Evolutionary conservation across 352 stramenopile species (phyloP), one percentile per base, ranked within the genome.

Genomic region (Globisporangium spiculum): DNA sequence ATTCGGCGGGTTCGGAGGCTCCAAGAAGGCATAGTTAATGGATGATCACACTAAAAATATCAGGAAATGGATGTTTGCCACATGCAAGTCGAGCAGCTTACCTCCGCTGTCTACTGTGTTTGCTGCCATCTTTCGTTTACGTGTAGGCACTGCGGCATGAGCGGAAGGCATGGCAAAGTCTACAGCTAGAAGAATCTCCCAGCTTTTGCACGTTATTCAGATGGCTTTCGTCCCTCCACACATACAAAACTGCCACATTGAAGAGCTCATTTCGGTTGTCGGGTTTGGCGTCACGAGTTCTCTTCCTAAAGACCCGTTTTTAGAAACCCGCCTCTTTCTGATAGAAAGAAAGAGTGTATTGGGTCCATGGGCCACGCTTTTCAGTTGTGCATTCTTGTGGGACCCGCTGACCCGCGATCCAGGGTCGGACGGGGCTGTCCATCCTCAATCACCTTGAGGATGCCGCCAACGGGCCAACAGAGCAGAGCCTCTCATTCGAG

Each of bases 1-100:
- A 34, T 97, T 98, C 63, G 80, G 78, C 1, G 88, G 89, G 48
- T 98, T 98, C 65, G 81, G 86, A 27, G 80, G 86, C 38, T 92
- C 86, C 9, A 97, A 94, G 50, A 90, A 91, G 66, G 56, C 56
- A 50, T 62, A 62, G 36, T 5, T 16, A 4, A 44, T 16, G 34
- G 34, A 44, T 18, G 8, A 36, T 38, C 32, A 26, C 24, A 18
- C 27, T 5, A 41, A 26, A 26, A n/a, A 16, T 22, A n/a, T 22
- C 30, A n/a, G 44, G 22, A 24, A 22, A 20, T 52, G n/a, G 44
- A 20, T 52, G 18, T 12, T 52, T 18, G 38, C 10, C 18, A 20
- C 38, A 38, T 48, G 36, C 9, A 32, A 32, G 30, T 32, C 30
- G 36, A 44, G 36, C 36, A 38, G 32, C 32, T 38, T 44, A 18